Conservation (phyloP, 495 filamentous ascomycete species). For the Daldinia decipiens region DNA sequence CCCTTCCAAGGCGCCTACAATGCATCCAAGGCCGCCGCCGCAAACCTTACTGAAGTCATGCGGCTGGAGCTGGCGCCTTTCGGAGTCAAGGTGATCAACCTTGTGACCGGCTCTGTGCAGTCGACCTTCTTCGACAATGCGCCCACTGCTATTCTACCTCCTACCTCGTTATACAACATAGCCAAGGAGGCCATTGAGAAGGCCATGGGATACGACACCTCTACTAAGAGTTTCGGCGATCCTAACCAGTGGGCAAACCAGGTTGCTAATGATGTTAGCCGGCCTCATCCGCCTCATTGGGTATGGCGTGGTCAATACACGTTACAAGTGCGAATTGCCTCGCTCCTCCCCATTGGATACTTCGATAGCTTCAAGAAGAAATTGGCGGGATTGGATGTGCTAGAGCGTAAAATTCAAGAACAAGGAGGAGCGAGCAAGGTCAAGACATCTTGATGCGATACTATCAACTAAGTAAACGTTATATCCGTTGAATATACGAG, state of each 20-base stretch:
- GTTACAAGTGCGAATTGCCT: not conserved
- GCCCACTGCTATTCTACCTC: not conserved
- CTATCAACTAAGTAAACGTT: not conserved
- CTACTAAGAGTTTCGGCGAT: not conserved
- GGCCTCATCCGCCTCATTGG: not conserved
- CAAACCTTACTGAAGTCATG: constrained; percentile 42
- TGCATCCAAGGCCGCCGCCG: constrained; percentile 49
- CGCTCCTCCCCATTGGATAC: not conserved
- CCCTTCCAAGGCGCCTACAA: constrained; percentile 42
- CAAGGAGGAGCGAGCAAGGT: not conserved
- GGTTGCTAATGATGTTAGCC: not conserved
- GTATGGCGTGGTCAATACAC: not conserved
- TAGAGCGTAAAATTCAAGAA: constrained; percentile 2
- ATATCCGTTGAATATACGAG: not conserved
- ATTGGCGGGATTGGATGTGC: not conserved
- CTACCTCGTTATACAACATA: constrained; percentile 2
- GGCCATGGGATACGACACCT: not conserved
- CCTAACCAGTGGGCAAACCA: not conserved
- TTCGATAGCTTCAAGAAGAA: not conserved
- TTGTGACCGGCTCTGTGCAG: constrained; percentile 35
- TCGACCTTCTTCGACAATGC: constrained; percentile 1
- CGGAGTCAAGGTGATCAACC: constrained; percentile 48
- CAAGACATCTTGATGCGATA: not conserved
- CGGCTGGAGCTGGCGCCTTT: constrained; percentile 50
- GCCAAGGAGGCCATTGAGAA: not conserved